These are phyloP conservation scores for Chondrostereum purpureum DNA, from an alignment of 1,284 basidiomycete genomes.

Conservation along the genomic window DNA sequence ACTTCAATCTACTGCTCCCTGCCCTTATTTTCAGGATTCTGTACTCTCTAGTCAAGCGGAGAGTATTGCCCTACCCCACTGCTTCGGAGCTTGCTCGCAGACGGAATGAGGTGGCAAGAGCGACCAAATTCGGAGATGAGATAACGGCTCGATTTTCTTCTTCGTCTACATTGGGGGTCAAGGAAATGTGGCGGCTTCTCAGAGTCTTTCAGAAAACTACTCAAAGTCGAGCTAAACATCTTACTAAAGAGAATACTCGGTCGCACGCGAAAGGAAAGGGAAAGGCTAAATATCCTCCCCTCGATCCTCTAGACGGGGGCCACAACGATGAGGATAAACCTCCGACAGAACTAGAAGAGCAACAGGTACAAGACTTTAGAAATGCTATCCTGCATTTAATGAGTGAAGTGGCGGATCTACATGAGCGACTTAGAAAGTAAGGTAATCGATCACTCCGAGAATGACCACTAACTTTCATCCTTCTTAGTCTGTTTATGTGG, in stretches of 20 bases:
- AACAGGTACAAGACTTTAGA: constrained; percentile 39
- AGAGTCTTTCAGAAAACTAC: constrained; percentile 30
- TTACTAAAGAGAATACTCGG: constrained; percentile 21
- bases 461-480: constrained; percentile 3
- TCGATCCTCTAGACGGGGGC: neutral
- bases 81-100: constrained; percentile 45
- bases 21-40: constrained; percentile 41
- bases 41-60: constrained; percentile 41
- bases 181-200: constrained; percentile 49
- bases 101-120: constrained; percentile 38
- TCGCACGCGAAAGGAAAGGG: constrained; percentile 16
- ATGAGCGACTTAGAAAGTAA: constrained; percentile 67
- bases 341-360: constrained; percentile 20
- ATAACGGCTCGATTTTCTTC: constrained; percentile 40
- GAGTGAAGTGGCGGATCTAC: constrained; percentile 48
- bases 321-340: neutral
- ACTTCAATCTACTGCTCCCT: constrained; percentile 47
- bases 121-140: constrained; percentile 45
- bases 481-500: constrained; percentile 56
- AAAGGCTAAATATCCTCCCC: constrained; percentile 11
- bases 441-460: constrained; percentile 15
- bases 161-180: constrained; percentile 38
- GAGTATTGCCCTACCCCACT: constrained; percentile 49
- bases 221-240: constrained; percentile 22
- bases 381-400: constrained; percentile 33